Evolutionary conservation across 768 basidiomycete species (phyloP).

Genomic region (Podaxis sp.): DNA sequence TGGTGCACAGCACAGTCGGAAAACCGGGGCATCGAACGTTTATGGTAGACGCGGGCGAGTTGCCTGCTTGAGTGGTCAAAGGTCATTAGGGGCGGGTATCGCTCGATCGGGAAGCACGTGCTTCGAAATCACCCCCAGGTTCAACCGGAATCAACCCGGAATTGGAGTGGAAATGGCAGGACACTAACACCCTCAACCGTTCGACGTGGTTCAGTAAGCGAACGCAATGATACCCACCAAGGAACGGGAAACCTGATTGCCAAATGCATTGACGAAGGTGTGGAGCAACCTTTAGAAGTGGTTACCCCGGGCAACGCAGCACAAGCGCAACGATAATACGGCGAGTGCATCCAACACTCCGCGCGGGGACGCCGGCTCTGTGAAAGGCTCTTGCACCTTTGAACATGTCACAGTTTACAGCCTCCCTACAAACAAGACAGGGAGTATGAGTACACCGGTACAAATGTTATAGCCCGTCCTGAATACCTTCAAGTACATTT

Average conservation of each 20-base stretch:
- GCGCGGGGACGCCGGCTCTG: background rate
- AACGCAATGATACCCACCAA: background rate
- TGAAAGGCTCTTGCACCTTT: background rate
- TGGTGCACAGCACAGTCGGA: background rate
- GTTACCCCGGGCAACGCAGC: background rate
- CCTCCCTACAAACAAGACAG: too few species aligned
- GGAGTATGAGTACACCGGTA: background rate
- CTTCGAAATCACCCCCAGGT: constrained; percentile 4
- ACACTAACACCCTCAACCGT: background rate
- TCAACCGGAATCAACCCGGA: background rate
- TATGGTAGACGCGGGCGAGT: background rate
- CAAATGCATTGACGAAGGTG: background rate
- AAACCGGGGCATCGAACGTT: constrained; percentile 6
- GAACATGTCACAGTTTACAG: background rate
- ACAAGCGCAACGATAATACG: background rate
- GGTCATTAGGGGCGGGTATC: background rate
- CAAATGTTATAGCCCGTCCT: background rate
- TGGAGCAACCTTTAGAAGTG: background rate
- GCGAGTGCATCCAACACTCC: background rate
- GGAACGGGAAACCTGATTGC: background rate
- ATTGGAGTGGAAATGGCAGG: background rate
- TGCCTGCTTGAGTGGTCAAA: background rate
- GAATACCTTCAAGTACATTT: background rate
- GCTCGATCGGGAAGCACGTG: constrained; percentile 6
- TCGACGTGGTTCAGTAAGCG: background rate